A percentile compares a stretch with the other conserved stretches of the same genome.
These are phyloP conservation scores for Paraphaeosphaeria sporulosa DNA, from an alignment of 2,329 filamentous ascomycete species.

Conservation along the genomic window DNA sequence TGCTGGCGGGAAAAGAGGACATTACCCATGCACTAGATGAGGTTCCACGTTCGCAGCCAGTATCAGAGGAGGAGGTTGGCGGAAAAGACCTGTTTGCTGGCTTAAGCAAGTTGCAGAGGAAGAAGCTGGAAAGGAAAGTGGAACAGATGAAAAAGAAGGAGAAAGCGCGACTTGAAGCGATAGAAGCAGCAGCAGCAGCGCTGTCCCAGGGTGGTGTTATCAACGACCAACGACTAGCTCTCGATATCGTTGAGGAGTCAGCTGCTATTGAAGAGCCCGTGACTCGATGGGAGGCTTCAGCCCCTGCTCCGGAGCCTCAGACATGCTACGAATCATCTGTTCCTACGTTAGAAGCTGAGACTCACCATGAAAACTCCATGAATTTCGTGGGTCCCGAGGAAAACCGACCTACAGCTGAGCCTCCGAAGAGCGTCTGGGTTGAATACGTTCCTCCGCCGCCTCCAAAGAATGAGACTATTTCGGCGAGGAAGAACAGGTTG, in stretches of 20 bases:
- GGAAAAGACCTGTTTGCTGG: slow-evolving; percentile 4
- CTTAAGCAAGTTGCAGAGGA: not conserved
- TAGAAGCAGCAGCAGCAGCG: not conserved
- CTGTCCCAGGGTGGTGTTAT: not conserved
- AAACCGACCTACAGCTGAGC: slow-evolving; percentile 27
- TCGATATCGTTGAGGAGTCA: not conserved
- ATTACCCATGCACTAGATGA: not conserved
- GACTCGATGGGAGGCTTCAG: slow-evolving; percentile 2
- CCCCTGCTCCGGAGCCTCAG: not conserved
- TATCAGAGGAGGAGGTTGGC: not conserved
- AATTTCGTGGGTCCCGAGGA: slow-evolving; percentile 35
- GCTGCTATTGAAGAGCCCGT: not conserved
- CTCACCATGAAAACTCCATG: slow-evolving; percentile 36
- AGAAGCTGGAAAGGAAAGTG: not conserved
- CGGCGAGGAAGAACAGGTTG: slow-evolving; percentile 35
- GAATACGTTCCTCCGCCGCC: slow-evolving; percentile 20
- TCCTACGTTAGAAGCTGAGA: not conserved
- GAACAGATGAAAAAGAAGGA: not conserved
- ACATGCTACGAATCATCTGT: not conserved
- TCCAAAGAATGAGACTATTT: slow-evolving; percentile 26
- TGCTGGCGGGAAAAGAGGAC: not conserved
- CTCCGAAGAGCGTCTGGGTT: slow-evolving; percentile 33
- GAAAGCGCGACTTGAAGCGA: not conserved
- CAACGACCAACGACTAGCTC: not conserved
- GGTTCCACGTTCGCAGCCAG: not conserved